Base-by-base conservation (phyloP, 768 basidiomycete genomes). In the Lepiota subincarnata region DNA sequence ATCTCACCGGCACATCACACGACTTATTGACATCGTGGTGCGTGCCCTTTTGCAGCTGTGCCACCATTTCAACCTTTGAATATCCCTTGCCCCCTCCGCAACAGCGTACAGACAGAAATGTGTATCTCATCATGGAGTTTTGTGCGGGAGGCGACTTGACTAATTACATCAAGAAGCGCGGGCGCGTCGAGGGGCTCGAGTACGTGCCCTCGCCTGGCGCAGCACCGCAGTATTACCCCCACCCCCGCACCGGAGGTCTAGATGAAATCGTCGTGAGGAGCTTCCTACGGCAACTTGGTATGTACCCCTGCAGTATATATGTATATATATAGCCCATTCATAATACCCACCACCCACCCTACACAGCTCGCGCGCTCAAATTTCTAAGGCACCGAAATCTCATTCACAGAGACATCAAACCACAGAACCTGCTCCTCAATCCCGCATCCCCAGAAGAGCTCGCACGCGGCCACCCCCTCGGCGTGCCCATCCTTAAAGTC, bases 391-490 rank as follows among this genome's bases (percentile, higher is more conserved):
- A 87, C 24, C 79, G 89, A 56, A 89, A 96, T 64, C 80, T 98
- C 41, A 92, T 99, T 34, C 97, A 99, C 68, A 78, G 97, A 43
- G 97, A 98, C 66, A 94, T 99, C 68, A 99, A 99, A 68, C 97
- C 97, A 24, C 94, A 97, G 87, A 98, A 99, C 69, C 77, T 98
- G 0, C 81, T 99, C 0, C 73, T 99, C 19, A 91, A 85, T 53
- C 91, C 96, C 0, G 82, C 94, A 0, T 77, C 87, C 0, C 77
- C 81, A 2, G 83, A 85, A 49, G 93, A 97, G 62, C 71, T 92
- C n/a, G 81, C 80, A 0, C 80, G 86, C 39, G 93, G 95, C 1
- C 93, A 98, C 69, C 93, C 94, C 0, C 68, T 89, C 1, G 94
- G 96, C 5, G 88, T 98, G 2, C 97, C 97, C 1, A 83, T 98